Percentiles rank a stretch among this genome's conserved stretches.
Evolutionary conservation across 495 filamentous ascomycete species (phyloP).

Genomic region (Xylaria longipes): DNA sequence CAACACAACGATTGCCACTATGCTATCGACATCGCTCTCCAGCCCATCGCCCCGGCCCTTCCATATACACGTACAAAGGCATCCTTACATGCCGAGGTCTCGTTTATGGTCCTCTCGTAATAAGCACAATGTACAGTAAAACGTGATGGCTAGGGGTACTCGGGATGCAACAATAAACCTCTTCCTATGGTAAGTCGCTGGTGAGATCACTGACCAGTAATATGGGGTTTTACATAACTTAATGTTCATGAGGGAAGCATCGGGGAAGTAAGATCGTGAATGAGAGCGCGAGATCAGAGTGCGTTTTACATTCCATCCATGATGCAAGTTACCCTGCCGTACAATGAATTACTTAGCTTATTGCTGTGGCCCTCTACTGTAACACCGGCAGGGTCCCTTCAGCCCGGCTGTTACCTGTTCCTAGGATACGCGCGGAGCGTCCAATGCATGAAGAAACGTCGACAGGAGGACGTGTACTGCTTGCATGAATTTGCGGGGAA

Average conservation of each 20-base stretch:
- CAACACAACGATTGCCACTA: not conserved
- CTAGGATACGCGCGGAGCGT: slow-evolving; percentile 4
- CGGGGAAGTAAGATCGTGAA: slow-evolving; percentile 19
- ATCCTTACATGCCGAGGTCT: not conserved
- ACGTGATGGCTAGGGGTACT: slow-evolving; percentile 12
- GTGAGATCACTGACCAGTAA: slow-evolving; percentile 2
- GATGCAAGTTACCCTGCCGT: slow-evolving; percentile 33
- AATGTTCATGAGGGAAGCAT: slow-evolving; percentile 11
- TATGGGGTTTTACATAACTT: not conserved
- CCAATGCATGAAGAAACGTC: slow-evolving; percentile 40
- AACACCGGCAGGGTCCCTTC: slow-evolving; percentile 26
- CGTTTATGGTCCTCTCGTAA: not conserved
- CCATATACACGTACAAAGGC: not conserved
- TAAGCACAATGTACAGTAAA: slow-evolving; percentile 7
- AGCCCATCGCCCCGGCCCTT: slow-evolving; percentile 16
- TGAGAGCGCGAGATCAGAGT: slow-evolving; percentile 12
- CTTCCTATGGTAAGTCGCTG: not conserved
- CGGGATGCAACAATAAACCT: not conserved
- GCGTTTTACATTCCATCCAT: slow-evolving; percentile 20
- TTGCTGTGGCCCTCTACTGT: slow-evolving; percentile 18
- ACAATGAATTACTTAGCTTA: slow-evolving; percentile 22
- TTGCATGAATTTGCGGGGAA: slow-evolving; percentile 44
- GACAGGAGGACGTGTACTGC: slow-evolving; percentile 38
- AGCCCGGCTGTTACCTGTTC: slow-evolving; percentile 22
- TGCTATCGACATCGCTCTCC: not conserved